Evolutionary conservation across 1,284 basidiomycete genomes (phyloP).

Genomic region (Peniophora sp.): DNA sequence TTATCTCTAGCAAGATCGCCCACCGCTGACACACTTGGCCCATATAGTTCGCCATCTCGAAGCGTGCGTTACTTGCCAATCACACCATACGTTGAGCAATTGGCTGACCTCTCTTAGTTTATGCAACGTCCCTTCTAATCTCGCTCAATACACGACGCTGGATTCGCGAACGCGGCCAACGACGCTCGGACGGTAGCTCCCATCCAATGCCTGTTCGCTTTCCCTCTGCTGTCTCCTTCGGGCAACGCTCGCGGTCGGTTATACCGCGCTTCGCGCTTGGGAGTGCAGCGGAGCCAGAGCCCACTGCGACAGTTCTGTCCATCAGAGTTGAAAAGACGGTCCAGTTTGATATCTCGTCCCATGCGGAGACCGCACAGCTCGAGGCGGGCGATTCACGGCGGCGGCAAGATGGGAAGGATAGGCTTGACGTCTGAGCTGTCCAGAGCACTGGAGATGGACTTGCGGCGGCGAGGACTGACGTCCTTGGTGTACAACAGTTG

Average conservation of each 20-base stretch:
- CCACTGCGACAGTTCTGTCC: neutral
- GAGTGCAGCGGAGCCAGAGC: too few species aligned
- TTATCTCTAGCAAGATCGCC: too few species aligned
- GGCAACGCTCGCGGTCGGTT: neutral
- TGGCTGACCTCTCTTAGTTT: neutral
- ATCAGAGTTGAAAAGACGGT: conserved; percentile 8
- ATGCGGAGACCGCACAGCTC: too few species aligned
- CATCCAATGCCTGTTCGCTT: neutral
- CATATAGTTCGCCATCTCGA: neutral
- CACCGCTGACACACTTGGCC: too few species aligned
- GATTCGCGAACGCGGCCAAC: neutral
- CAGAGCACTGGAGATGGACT: too few species aligned
- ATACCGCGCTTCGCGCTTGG: neutral
- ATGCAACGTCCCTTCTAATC: neutral
- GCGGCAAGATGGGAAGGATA: too few species aligned
- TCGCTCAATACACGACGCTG: neutral
- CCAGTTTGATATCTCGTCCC: conserved; percentile 1
- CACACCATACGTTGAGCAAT: neutral
- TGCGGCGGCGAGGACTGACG: too few species aligned
- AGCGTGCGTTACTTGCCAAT: neutral
- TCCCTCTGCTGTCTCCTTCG: neutral
- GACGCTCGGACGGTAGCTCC: neutral
- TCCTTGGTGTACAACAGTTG: too few species aligned
- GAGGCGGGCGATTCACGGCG: too few species aligned
- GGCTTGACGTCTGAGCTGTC: too few species aligned